These are phyloP conservation scores for Boletus insuetus DNA, from an alignment of 768 basidiomycete genomes.

Conservation along the genomic window DNA sequence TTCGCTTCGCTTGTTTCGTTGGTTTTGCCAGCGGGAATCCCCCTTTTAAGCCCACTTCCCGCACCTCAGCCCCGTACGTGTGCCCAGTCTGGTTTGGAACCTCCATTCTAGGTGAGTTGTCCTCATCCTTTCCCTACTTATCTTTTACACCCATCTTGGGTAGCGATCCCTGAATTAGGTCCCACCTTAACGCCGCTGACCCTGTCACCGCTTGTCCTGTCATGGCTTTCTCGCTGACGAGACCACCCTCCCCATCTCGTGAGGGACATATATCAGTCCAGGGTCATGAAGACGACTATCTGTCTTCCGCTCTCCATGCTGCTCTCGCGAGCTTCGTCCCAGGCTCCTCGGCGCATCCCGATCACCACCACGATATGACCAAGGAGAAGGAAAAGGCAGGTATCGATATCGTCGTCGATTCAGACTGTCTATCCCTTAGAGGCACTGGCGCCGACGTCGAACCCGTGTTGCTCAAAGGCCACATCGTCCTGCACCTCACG, in stretches of 20 bases:
- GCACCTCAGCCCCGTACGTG: not conserved
- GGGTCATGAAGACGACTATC: conserved; percentile 32
- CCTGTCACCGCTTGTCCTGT: conserved; percentile 13
- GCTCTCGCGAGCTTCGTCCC: conserved; percentile 32
- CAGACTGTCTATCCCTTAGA: conserved; percentile 65
- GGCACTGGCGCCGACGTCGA: conserved; percentile 84
- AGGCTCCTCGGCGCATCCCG: conserved; percentile 19
- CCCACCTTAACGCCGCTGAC: conserved; percentile 3
- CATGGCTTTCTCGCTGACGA: conserved; percentile 36
- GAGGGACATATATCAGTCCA: conserved; percentile 23
- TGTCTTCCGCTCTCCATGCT: conserved; percentile 39
- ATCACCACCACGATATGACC: conserved; percentile 38
- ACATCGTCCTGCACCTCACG: conserved; percentile 72
- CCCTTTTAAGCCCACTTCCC: not conserved
- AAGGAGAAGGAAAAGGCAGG: conserved; percentile 48
- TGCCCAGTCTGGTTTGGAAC: conserved; percentile 9
- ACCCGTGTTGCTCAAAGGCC: conserved; percentile 76
- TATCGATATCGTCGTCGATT: conserved; percentile 76
- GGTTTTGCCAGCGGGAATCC: not conserved
- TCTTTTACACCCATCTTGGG: conserved; percentile 1
- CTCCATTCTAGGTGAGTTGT: not conserved
- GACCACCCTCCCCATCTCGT: conserved; percentile 32
- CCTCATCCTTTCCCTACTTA: not conserved
- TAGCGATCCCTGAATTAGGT: conserved; percentile 1
- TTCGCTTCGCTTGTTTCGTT: not conserved